Base-by-base conservation (phyloP, 2,329 filamentous ascomycete genomes). In the Bipolaris gigantea region DNA sequence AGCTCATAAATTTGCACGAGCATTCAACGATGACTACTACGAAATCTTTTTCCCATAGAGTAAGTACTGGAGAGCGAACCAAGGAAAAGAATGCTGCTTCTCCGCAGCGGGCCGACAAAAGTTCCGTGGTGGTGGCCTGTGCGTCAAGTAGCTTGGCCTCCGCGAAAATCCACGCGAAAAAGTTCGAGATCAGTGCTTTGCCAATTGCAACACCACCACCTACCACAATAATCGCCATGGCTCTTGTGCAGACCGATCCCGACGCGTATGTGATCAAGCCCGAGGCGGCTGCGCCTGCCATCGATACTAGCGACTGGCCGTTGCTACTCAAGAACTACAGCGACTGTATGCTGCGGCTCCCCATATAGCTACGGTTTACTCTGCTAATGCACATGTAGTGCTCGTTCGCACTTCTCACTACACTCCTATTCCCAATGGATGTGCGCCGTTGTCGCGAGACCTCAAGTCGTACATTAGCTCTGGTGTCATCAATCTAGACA, bases 401-500 rank as follows among this genome's bases (percentile, higher is more conserved):
- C 87, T 94, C 67, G 89, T 97, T 68, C 89, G 93, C 73, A 97
- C 92, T 64, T 91, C 90, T 61, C 93, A 99, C 79, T 99, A 96
- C 80, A 97, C 93, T 32, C 94, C 94, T 51, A 97, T 97, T 68
- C 91, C 93, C 65, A 88, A 90, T 75, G 94, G 94, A 73, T 95
- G 90, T 80, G 87, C 90, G 61, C 94, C 94, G 51, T 81, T 95
- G 74, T 92, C 91, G 79, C 90, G 94, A 77, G 93, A 97, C 76
- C 84, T 99, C 73, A 97, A 97, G 83, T 92, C 89, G 62, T 99
- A 97, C 81, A 87, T 99, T 75, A 93, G 89, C 76, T 96, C 91
- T 61, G 94, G 94, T 79, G 93, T 99, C 55, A 97, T 99, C 80
- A 99, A 99, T 81, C 87, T 97, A 67, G 90, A 95, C 81, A 96